phyloP scores from a whole-genome alignment of 176 grass and related monocot genomes.

The Zoysia pacifica region DNA sequence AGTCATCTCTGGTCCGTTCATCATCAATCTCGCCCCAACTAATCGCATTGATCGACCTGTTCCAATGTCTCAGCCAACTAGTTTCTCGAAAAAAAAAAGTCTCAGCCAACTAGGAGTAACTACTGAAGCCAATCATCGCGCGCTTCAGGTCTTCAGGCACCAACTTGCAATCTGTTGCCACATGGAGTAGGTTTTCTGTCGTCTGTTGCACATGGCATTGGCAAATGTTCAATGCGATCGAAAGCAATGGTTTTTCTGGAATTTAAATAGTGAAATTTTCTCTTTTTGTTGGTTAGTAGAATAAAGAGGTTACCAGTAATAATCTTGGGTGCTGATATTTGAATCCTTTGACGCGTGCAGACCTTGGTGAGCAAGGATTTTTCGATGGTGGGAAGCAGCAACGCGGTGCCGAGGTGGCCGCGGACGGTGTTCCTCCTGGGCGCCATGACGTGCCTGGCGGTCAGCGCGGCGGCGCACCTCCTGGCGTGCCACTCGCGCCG shows the following conservation, averaged over 20 bases:
- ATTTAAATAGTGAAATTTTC: not conserved
- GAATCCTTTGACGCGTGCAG: not conserved
- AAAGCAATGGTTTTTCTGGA: not conserved
- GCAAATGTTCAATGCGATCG: not conserved
- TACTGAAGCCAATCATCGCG: not conserved
- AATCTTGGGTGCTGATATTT: not conserved
- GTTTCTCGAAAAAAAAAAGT: no score
- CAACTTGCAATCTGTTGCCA: not conserved
- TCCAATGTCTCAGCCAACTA: not conserved
- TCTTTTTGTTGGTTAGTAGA: not conserved
- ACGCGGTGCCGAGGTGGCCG: slow-evolving; percentile 65
- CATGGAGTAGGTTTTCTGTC: not conserved
- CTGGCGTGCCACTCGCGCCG: slow-evolving; percentile 83
- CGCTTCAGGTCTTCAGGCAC: not conserved
- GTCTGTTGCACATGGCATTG: slow-evolving; percentile 26
- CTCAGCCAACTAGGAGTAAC: not conserved
- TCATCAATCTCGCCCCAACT: not conserved
- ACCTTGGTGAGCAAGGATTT: not conserved
- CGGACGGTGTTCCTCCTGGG: slow-evolving; percentile 78
- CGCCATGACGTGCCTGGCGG: slow-evolving; percentile 76
- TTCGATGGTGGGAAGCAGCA: not conserved
- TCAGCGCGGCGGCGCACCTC: slow-evolving; percentile 85
- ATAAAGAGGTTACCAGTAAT: not conserved
- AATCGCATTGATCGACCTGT: slow-evolving; percentile 28
- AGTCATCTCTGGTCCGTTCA: slow-evolving; percentile 8